These are phyloP conservation scores for Bacidia gigantensis DNA, from an alignment of 495 filamentous ascomycete genomes.

Conservation along the genomic window DNA sequence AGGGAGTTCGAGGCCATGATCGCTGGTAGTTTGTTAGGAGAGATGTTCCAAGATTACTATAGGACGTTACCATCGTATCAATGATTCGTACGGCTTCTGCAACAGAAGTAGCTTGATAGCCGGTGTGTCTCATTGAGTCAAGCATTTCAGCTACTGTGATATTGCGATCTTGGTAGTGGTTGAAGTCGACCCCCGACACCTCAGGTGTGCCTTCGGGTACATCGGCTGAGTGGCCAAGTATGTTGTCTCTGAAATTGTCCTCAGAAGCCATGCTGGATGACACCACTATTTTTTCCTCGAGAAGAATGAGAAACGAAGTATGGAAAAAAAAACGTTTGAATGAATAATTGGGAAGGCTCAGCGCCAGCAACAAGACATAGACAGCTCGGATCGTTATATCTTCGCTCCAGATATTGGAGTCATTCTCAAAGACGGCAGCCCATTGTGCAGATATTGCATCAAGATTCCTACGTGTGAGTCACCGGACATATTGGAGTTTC, in stretches of 20 bases:
- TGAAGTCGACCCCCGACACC: constrained; percentile 83
- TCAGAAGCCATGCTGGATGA: constrained; percentile 35
- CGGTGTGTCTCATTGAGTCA: constrained; percentile 69
- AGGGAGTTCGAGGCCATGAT: constrained; percentile 61
- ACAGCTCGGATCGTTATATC: too few species aligned
- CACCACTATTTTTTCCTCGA: too few species aligned
- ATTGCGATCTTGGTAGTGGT: constrained; percentile 53
- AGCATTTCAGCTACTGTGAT: constrained; percentile 79
- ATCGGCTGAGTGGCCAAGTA: constrained; percentile 43
- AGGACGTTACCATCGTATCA: constrained; percentile 70
- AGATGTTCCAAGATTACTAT: background rate
- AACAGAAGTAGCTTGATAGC: constrained; percentile 82
- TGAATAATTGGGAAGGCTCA: too few species aligned
- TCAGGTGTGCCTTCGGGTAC: constrained; percentile 58
- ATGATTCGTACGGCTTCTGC: constrained; percentile 76
- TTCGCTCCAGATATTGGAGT: too few species aligned
- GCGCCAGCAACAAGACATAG: too few species aligned
- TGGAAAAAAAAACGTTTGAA: too few species aligned
- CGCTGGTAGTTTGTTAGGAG: constrained; percentile 21
- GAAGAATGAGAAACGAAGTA: too few species aligned
- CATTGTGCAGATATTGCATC: too few species aligned
- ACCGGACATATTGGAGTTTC: too few species aligned
- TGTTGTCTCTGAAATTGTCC: constrained; percentile 19
- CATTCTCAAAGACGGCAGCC: too few species aligned
- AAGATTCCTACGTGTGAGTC: too few species aligned